Evolutionary conservation across 1,284 basidiomycete species (phyloP), one percentile per base, ranked within the genome.

Genomic region (Ganoderma meredithae): DNA sequence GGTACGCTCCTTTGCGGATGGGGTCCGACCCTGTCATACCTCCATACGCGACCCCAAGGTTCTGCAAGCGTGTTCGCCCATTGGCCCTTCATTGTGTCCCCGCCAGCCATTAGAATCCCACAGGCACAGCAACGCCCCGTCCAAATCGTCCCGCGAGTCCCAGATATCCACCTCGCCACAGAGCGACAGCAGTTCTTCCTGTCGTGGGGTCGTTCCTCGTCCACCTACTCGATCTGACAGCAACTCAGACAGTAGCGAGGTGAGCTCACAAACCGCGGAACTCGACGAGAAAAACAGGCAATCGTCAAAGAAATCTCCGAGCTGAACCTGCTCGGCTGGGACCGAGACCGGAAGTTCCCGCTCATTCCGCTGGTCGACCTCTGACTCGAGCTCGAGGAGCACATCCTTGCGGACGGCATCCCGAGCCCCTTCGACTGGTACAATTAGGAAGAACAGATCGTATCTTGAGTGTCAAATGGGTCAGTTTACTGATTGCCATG

Each of bases 301-400:
- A 27, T 44, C 33, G 2, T 40, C 17, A 15, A 55, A 7, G 31
- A 33, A 31, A 49, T 12, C 39, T 25, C 27, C 58, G 52, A 27
- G 12, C 52, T 39, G 56, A 60, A 44, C 33, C 41, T n/a, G 8
- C 64, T 44, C 31, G 44, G 43, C 39, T 64, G 62, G 64, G 44
- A 64, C 6, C 53, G 47, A 31, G 62, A 64, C 17, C 61, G 61
- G n/a, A 39, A 6, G 5, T 49, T 68, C 1, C 49, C 62, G 31
- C 39, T 31, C 33, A 49, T 71, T 0, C 70, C 70, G 15, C 61
- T 71, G 3, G 68, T 71, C 3, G 68, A 71, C 41, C 17, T 69
- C 1, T 71, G 67, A 67, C 62, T 65, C 5, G 67, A 71, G 33
- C 60, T 71, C 39, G 60, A 25, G 3, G 27, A 47, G 1, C 70